Conservation (phyloP, 805 yeast genomes). For the Pichia eremophila region DNA sequence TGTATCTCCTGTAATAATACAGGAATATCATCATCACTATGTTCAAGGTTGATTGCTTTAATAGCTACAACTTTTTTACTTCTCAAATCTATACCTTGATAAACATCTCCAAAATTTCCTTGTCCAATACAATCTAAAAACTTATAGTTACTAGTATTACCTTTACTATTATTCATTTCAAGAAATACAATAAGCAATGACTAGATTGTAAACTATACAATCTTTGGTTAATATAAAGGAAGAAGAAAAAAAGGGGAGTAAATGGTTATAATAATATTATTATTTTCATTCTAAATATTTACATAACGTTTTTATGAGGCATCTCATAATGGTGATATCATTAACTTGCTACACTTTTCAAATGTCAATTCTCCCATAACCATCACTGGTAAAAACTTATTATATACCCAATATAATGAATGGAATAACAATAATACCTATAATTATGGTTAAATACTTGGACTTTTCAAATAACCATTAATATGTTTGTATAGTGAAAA, state of each 20-base stretch:
- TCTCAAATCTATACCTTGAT: constrained; percentile 37
- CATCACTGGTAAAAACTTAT: constrained; percentile 31
- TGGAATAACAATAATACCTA: constrained; percentile 16
- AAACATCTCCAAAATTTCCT: constrained; percentile 86
- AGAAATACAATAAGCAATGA: no score
- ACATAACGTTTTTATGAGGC: no score
- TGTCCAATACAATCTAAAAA: constrained; percentile 58
- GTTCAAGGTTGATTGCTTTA: constrained; percentile 78
- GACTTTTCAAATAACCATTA: constrained; percentile 31
- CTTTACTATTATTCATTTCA: neutral
- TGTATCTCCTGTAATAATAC: constrained; percentile 72
- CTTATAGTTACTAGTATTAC: constrained; percentile 8
- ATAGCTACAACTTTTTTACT: constrained; percentile 57
- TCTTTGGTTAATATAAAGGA: no score
- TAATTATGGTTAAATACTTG: constrained; percentile 19
- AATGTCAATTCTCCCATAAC: constrained; percentile 39
- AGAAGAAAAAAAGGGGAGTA: no score
- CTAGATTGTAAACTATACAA: no score
- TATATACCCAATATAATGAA: constrained; percentile 23
- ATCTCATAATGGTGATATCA: constrained; percentile 6
- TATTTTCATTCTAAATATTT: no score
- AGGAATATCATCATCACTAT: constrained; percentile 64
- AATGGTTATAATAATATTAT: no score
- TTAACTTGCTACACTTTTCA: constrained; percentile 27
- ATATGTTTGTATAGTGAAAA: constrained; percentile 35